phyloP scores from a whole-genome alignment of 2,329 filamentous ascomycete genomes.

The Pestalotiopsis sp. region DNA sequence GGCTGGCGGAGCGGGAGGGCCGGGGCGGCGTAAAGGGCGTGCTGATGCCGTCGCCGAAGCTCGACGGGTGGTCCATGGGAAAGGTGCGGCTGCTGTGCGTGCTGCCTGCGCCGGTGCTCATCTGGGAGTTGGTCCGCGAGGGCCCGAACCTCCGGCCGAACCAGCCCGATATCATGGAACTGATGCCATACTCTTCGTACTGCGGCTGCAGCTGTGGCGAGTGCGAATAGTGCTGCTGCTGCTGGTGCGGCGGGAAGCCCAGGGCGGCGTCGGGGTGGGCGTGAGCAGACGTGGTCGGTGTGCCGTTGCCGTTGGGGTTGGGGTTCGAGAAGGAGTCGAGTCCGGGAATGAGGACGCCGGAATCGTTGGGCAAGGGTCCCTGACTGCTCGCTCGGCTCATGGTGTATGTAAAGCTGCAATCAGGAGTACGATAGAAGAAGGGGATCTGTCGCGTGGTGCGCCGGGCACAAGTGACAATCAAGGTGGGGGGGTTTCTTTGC shows the following conservation, averaged over 20 bases:
- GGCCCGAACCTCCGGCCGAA: background rate
- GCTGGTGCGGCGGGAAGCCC: background rate
- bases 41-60: constrained; percentile 47
- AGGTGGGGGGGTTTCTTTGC: background rate
- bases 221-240: background rate
- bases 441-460: background rate
- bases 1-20: constrained; percentile 61
- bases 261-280: background rate
- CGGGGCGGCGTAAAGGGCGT: constrained; percentile 59
- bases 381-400: constrained; percentile 5
- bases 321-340: background rate
- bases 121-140: constrained; percentile 14
- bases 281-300: background rate
- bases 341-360: constrained; percentile 3
- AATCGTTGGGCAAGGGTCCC: background rate
- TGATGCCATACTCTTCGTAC: constrained; percentile 5
- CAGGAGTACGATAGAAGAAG: too few relatives aligned
- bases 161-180: constrained; percentile 6
- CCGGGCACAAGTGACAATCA: background rate
- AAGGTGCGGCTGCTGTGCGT: constrained; percentile 12
- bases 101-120: constrained; percentile 8
- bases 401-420: background rate
- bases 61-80: constrained; percentile 13
- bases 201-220: background rate
- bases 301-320: background rate